These are phyloP conservation scores for Cruciata laevipes DNA, from an alignment of 257 asterid genomes.

Conservation along the genomic window DNA sequence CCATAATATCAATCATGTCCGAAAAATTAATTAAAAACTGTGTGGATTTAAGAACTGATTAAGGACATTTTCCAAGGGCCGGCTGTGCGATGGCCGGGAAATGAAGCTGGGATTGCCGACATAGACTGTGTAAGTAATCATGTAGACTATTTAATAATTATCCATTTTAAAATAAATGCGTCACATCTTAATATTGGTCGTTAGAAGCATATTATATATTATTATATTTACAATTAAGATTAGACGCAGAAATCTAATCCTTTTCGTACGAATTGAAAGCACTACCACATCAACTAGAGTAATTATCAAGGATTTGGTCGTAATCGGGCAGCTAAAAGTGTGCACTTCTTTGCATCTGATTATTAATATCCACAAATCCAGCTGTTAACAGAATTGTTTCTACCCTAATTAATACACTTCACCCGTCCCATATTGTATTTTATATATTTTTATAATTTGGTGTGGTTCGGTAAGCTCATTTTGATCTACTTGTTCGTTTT, in stretches of 20 bases:
- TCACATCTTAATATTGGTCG: not conserved
- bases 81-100: no score
- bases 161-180: not conserved
- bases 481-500: no score
- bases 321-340: not conserved
- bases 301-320: not conserved
- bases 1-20: no score
- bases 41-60: not conserved
- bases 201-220: not conserved
- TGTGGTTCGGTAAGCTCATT: no score
- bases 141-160: not conserved
- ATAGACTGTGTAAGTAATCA: not conserved
- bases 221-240: not conserved
- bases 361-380: not conserved
- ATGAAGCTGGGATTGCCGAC: not conserved
- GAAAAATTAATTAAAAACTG: no score
- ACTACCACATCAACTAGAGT: not conserved
- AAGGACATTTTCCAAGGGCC: not conserved
- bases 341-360: not conserved
- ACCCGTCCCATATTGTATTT: no score
- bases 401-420: no score
- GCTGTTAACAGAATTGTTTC: not conserved
- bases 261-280: not conserved
- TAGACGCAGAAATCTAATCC: conserved; percentile 2
- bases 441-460: no score